Evolutionary conservation across 2,329 filamentous ascomycete species (phyloP).

Genomic region (Ilyonectria robusta): DNA sequence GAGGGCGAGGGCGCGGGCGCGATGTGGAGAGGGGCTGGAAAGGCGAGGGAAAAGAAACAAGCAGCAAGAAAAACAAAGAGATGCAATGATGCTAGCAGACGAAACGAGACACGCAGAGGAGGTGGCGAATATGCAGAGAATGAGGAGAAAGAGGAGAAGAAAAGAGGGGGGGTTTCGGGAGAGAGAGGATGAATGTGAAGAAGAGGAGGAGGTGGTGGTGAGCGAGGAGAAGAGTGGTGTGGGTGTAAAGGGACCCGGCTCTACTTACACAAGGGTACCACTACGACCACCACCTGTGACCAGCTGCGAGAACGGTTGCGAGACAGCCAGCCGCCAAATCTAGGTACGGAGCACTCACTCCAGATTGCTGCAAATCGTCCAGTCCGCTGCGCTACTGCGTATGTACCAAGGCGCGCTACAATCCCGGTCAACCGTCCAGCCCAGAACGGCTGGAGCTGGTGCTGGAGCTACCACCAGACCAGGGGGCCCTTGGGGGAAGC

Average conservation of each 20-base stretch:
- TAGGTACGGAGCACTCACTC: background rate
- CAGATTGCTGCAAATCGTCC: constrained; percentile 1
- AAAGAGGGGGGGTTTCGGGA: constrained; percentile 14
- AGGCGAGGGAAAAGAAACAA: constrained; percentile 21
- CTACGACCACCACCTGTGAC: background rate
- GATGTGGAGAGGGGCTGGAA: constrained; percentile 14
- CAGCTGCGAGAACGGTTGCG: constrained; percentile 1
- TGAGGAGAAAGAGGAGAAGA: constrained; percentile 16
- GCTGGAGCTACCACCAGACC: background rate
- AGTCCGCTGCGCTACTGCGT: background rate
- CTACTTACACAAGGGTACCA: background rate
- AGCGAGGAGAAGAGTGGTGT: constrained; percentile 25
- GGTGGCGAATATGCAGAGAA: constrained; percentile 24
- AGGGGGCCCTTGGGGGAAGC: background rate
- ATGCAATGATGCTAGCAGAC: background rate
- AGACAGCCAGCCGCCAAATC: constrained; percentile 3
- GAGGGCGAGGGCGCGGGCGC: constrained; percentile 1
- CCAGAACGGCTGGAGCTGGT: background rate
- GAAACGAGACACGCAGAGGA: constrained; percentile 17
- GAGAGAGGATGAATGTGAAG: constrained; percentile 26
- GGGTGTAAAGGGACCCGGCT: constrained; percentile 32
- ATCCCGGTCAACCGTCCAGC: background rate
- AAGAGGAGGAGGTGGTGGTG: constrained; percentile 33
- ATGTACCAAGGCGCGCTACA: background rate
- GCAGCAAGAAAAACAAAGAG: constrained; percentile 23